phyloP scores from a whole-genome alignment of 306 rosid genomes.

The Cucurbita moschata region DNA sequence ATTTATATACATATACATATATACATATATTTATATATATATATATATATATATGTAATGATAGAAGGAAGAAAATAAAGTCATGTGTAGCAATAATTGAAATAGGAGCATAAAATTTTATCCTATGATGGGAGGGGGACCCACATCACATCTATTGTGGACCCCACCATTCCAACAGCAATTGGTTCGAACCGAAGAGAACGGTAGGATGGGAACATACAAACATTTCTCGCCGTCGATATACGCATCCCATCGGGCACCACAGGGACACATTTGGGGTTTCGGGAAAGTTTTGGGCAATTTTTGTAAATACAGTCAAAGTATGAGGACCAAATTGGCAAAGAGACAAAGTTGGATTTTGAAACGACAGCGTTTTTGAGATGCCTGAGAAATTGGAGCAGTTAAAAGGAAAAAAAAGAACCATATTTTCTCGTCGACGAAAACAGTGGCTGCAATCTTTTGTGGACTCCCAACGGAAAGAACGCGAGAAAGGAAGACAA shows the following conservation, averaged over 20 bases:
- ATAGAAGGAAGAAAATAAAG: neutral
- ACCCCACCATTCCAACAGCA: neutral
- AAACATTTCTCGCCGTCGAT: neutral
- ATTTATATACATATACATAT: too few relatives aligned
- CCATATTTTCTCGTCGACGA: too few relatives aligned
- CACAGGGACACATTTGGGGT: neutral
- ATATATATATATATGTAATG: too few relatives aligned
- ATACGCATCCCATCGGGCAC: neutral
- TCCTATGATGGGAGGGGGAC: neutral
- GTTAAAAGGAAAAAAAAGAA: neutral
- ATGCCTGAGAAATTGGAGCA: neutral
- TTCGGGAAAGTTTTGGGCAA: neutral
- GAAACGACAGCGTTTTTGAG: neutral
- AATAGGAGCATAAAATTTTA: neutral
- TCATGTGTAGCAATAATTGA: neutral
- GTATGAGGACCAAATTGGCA: neutral
- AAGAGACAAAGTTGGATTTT: too few relatives aligned
- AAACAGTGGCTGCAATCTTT: neutral
- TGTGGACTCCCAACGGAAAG: constrained; percentile 5
- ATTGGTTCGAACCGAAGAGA: neutral
- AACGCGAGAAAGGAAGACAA: constrained; percentile 7
- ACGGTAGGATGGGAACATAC: neutral
- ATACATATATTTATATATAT: too few relatives aligned
- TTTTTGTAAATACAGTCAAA: neutral
- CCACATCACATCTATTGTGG: neutral